Conservation (phyloP, 179 eudicot species). For the Patellifolia procumbens region DNA sequence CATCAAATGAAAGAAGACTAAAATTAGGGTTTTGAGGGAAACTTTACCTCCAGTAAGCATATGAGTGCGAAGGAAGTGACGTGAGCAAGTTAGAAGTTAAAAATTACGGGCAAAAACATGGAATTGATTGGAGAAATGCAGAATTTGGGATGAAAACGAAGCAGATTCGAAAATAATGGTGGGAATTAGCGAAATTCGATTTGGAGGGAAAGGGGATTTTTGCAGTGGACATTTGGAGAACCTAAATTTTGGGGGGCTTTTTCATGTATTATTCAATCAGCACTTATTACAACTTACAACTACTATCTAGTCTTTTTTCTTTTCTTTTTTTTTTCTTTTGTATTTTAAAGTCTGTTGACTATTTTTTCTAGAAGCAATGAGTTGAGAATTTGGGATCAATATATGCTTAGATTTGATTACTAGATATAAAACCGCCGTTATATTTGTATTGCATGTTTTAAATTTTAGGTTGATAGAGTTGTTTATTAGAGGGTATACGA, state of each 20-base stretch:
- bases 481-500: too few species aligned
- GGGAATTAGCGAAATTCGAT: conserved; percentile 24
- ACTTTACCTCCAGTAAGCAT: conserved; percentile 26
- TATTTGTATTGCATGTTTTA: too few species aligned
- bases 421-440: too few species aligned
- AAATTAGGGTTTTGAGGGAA: conserved; percentile 36
- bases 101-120: neutral
- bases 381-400: too few species aligned
- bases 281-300: too few species aligned
- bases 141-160: conserved; percentile 1
- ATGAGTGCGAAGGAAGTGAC: conserved; percentile 7
- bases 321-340: too few species aligned
- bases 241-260: neutral
- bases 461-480: too few species aligned
- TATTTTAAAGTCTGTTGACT: too few species aligned
- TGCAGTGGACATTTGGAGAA: conserved; percentile 20
- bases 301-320: too few species aligned
- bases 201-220: conserved; percentile 24
- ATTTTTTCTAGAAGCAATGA: too few species aligned
- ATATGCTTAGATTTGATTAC: too few species aligned
- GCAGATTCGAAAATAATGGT: conserved; percentile 23
- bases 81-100: too few species aligned
- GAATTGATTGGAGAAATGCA: conserved; percentile 11
- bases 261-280: neutral
- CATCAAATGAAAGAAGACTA: neutral